Percentiles rank a stretch among this genome's conserved stretches.
Evolutionary conservation across 306 rosid species (phyloP).

Genomic region (Heteromeles arbutifolia): DNA sequence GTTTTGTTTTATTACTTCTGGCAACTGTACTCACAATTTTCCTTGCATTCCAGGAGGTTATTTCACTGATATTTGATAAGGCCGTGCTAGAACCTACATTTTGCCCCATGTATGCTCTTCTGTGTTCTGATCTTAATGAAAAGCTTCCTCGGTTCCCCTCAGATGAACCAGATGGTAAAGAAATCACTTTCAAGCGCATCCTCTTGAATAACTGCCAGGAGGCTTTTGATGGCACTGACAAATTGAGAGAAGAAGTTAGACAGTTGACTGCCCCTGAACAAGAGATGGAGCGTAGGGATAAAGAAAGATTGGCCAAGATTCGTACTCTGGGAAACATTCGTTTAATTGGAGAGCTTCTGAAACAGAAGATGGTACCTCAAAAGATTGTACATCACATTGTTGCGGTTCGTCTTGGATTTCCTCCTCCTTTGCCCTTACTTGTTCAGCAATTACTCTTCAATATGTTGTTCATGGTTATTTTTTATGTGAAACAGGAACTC

Average conservation of each 20-base stretch:
- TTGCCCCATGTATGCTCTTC: constrained; percentile 93
- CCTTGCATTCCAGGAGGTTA: constrained; percentile 69
- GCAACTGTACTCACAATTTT: constrained; percentile 14
- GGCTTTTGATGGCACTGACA: constrained; percentile 92
- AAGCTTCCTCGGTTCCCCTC: constrained; percentile 90
- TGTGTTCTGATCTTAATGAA: constrained; percentile 78
- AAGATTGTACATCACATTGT: constrained; percentile 98
- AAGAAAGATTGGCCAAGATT: constrained; percentile 69
- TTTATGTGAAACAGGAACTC: constrained; percentile 62
- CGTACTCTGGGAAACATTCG: constrained; percentile 96
- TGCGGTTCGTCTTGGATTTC: constrained; percentile 43
- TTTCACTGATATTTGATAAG: constrained; percentile 82
- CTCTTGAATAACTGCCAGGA: constrained; percentile 92
- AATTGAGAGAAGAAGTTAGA: constrained; percentile 69
- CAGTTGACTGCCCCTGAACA: constrained; percentile 89
- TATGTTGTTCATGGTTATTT: constrained; percentile 11
- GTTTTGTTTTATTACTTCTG: constrained; percentile 9
- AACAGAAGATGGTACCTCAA: constrained; percentile 97
- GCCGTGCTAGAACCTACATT: constrained; percentile 98
- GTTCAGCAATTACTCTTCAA: neutral
- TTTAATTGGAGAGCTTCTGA: constrained; percentile 94
- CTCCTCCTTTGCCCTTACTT: neutral
- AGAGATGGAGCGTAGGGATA: constrained; percentile 79
- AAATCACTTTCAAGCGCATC: constrained; percentile 75
- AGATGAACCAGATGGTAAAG: constrained; percentile 82